Evolutionary conservation across 2,329 filamentous ascomycete genomes (phyloP).

Genomic region (Verticillium tricorpus): DNA sequence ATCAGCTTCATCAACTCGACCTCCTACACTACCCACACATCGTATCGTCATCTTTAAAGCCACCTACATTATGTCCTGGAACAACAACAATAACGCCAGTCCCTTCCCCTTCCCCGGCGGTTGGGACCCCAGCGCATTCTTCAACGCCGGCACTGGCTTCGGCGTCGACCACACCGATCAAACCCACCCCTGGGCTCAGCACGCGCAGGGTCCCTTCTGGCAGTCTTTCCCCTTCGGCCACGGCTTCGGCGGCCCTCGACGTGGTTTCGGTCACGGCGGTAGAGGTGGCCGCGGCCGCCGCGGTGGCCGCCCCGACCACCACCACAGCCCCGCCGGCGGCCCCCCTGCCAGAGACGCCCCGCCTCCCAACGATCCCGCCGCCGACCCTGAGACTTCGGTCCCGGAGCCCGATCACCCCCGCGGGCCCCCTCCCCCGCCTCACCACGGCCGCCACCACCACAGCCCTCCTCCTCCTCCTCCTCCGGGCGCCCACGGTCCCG

Average conservation of each 20-base stretch:
- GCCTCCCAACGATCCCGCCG: conserved; percentile 22
- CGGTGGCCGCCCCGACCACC: conserved; percentile 11
- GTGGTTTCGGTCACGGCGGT: conserved; percentile 3
- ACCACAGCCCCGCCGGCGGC: conserved; percentile 11
- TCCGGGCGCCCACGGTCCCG: conserved; percentile 8
- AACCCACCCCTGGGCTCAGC: background rate
- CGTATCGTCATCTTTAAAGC: background rate
- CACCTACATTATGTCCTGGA: conserved; percentile 11
- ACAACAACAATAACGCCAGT: conserved; percentile 9
- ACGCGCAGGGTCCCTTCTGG: background rate
- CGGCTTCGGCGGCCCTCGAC: conserved; percentile 4
- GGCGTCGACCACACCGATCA: conserved; percentile 5
- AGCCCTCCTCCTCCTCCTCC: conserved; percentile 33
- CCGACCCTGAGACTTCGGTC: conserved; percentile 14
- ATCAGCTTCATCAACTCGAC: conserved; percentile 7
- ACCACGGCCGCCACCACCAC: conserved; percentile 17
- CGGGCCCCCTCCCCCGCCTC: conserved; percentile 12
- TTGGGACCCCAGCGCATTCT: background rate
- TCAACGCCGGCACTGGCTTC: conserved; percentile 7
- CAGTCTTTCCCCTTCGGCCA: background rate
- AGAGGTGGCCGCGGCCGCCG: conserved; percentile 7
- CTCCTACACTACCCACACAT: background rate
- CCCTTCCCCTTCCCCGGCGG: conserved; percentile 24
- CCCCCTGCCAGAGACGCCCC: conserved; percentile 6
- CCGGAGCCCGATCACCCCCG: conserved; percentile 9